Base-by-base conservation (phyloP, 78 protist species). In the Thecamonas trahens region DNA sequence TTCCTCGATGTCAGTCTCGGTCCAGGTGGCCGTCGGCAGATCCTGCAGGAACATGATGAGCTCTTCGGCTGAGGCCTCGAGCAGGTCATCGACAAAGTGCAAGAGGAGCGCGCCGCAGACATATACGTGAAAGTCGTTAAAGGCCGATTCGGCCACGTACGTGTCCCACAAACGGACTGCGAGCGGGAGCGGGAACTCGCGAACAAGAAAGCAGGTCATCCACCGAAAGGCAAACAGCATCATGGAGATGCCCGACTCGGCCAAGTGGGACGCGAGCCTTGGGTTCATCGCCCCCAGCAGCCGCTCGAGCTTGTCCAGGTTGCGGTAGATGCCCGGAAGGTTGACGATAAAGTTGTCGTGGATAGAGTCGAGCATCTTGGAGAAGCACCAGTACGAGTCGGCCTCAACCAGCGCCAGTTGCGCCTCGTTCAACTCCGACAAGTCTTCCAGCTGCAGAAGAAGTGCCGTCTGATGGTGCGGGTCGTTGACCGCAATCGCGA, bases 161-260 rank as follows among this genome's bases (percentile, higher is more conserved):
- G 97, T 87, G 64, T 94, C 97, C 84, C 86, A 88, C 68, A 94
- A 70, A 5, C 98, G 40, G 24, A 85, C 38, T 31, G 62, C 67
- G 58, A 83, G 44, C 0, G 13, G 63, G 32, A 88, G 74, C 7
- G 92, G 82, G 1, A 93, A 38, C 61, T 94, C 98, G 18, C 99
- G 69, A 69, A 92, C 45, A 11, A 96, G 77, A 20, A 96, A 54
- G 61, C 99, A 96, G 54, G 94, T 96, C 94, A 94, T 91, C 99
- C 99, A 94, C 5, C 97, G 84, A 67, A 94, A 95, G 26, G 96
- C 74, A 66, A 94, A 95, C 38, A 91, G 95, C 8, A 89, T 45
- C 57, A 75, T 94, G 28, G 74, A 65, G 2, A 89, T 53, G 37
- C 70, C 88, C 28, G 75, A 79, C 9, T 50, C n/a, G n/a, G n/a